Base-by-base conservation (phyloP, 805 yeast genomes). In the Suhomyces faveliae region DNA sequence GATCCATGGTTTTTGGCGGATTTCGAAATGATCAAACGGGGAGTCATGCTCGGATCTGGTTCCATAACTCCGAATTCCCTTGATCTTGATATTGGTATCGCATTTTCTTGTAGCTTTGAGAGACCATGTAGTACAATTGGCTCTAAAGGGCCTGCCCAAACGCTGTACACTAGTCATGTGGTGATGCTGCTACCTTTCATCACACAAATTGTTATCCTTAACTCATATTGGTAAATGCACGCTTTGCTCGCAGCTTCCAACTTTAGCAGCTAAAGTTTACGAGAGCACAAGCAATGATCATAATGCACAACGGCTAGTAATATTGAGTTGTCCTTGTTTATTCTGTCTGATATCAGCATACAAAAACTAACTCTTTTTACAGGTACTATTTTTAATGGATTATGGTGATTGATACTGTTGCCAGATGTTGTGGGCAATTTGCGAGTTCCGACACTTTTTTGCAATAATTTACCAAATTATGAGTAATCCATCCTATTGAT, bases 21-120 rank as follows among this genome's bases (percentile, higher is more conserved):
- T 52, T 9, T 66, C 64, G 9, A 66, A 49, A 40, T 62, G 60
- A 43, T 62, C 69, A 30, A 68, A 61, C 2, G 72, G 71, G 0
- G 70, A 65, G 42, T 67, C 71, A 29, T 52, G 47, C 13, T 53
- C 65, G 10, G 57, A 51, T 44, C 73, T 51, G 13, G 67, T 64
- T n/a, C 56, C 64, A 46, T 59, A 62, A 11, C 29, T 35, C 22
- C 46, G 21, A 5, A 12, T 3, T 9, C 21, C 21, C 15, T 17
- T 33, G 3, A 15, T 11, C 30, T 5, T 27, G 15, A 27, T n/a
- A 27, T n/a, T 27, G 8, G n/a, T 27, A 27, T 27, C 13, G 9
- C 30, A 27, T 6, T n/a, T 27, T n/a, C 30, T 27, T 12, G 30
- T n/a, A 5, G 30, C 15, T 27, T 15, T 27, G 15, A n/a, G 15